Conservation (phyloP, 495 filamentous ascomycete species). For the Neurospora africana region DNA sequence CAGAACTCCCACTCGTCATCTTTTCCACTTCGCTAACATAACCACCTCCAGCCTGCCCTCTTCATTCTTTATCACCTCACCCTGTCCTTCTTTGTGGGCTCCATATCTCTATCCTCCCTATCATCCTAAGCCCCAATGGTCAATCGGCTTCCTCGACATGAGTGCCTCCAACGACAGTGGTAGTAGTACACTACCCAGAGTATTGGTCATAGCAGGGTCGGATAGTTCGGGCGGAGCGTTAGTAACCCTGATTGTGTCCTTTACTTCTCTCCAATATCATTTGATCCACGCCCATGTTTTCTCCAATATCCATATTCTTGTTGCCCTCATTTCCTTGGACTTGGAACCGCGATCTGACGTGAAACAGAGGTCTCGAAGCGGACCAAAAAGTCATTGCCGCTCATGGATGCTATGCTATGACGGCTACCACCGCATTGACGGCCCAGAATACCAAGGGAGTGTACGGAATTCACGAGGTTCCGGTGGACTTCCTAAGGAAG, state of each 20-base stretch:
- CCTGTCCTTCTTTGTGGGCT: not conserved
- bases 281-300: not conserved
- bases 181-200: constrained; percentile 22
- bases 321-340: not conserved
- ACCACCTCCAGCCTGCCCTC: not conserved
- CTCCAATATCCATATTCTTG: not conserved
- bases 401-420: constrained; percentile 90
- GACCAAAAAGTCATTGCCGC: constrained; percentile 91
- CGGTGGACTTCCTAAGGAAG: constrained; percentile 66
- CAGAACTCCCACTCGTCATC: not conserved
- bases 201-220: constrained; percentile 81
- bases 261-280: not conserved
- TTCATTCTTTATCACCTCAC: not conserved
- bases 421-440: constrained; percentile 89
- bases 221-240: constrained; percentile 87
- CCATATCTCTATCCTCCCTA: not conserved
- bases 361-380: constrained; percentile 76
- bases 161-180: not conserved
- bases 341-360: constrained; percentile 4
- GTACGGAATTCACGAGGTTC: constrained; percentile 66
- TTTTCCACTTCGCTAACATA: not conserved
- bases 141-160: not conserved
- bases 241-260: constrained; percentile 19
- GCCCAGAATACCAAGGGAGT: constrained; percentile 90
- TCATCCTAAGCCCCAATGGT: not conserved